Evolutionary conservation across 495 filamentous ascomycete species (phyloP), one percentile per base, ranked within the genome.

Genomic region (Trichocladium antarcticum): DNA sequence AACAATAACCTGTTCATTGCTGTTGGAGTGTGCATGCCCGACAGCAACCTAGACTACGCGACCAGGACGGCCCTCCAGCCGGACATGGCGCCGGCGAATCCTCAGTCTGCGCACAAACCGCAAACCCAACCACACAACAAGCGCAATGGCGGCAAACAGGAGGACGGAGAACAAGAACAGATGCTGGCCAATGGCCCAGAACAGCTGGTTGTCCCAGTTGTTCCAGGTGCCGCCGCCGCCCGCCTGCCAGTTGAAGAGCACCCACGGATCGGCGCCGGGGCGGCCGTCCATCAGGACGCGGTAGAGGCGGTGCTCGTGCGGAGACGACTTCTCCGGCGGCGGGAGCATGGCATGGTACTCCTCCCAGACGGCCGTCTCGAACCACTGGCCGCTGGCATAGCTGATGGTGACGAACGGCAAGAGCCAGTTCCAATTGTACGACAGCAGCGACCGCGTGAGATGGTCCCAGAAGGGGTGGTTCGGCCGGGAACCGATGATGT

Each of bases 331-430:
- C 16, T 34, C 42, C 14, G 38, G 42, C 17, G 15, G 31, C 1
- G 60, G 57, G 6, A 61, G 48, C 40, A 59, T 24, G 0, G 29
- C 7, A 51, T 66, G 60, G 53, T 87, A 88, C 57, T 85, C 73
- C 61, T 85, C 82, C 88, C 87, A 94, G 45, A 94, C 77, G 28
- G 89, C 81, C 35, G 81, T 86, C 49, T 89, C 69, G 68, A 90
- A 94, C 49, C 92, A 72, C 16, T 88, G 88, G 9, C 88, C 88
- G 9, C 86, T 92, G 14, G 79, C 78, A 55, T 84, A 89, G 83
- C 89, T 94, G 53, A 95, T 83, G 17, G 85, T 90, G 51, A 92
- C 82, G 63, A 90, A 95, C 0, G 88, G 86, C 32, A 92, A 72
- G 29, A 78, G 64, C 83, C 84, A 94, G 57, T 79, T 79, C 53